Conservation (phyloP, 257 asterid genomes). For the Solanum clarkiae region DNA sequence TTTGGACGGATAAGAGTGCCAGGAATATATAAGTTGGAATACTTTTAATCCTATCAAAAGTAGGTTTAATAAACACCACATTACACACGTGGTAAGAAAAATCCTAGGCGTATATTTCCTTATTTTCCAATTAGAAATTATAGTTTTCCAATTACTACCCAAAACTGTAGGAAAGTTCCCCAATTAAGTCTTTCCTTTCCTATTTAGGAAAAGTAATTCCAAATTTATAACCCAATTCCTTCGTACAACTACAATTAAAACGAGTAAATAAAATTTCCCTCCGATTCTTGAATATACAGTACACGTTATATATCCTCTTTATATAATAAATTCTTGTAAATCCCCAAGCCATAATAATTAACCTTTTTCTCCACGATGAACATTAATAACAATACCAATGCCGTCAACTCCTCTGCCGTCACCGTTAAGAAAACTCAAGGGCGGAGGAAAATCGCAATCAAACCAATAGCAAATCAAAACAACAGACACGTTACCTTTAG, state of each 20-base stretch:
- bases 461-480: constrained; percentile 9
- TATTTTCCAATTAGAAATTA: not conserved
- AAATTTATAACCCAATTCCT: not conserved
- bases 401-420: not conserved
- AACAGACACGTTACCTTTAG: constrained; percentile 17
- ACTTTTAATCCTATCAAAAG: too few species aligned
- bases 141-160: not conserved
- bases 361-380: not conserved
- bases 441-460: not conserved
- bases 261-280: not conserved
- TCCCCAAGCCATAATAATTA: not conserved
- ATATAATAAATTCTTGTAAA: not conserved
- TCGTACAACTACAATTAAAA: not conserved
- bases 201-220: not conserved
- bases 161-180: not conserved
- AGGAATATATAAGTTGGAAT: too few species aligned
- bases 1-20: too few species aligned
- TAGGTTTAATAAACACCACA: too few species aligned
- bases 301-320: not conserved
- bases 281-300: not conserved
- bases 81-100: too few species aligned
- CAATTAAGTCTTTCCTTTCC: not conserved
- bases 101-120: not conserved
- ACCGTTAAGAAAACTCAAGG: constrained; percentile 10
- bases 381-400: not conserved